Evolutionary conservation across 2,329 filamentous ascomycete species (phyloP).

Genomic region (Penicillium sp.): DNA sequence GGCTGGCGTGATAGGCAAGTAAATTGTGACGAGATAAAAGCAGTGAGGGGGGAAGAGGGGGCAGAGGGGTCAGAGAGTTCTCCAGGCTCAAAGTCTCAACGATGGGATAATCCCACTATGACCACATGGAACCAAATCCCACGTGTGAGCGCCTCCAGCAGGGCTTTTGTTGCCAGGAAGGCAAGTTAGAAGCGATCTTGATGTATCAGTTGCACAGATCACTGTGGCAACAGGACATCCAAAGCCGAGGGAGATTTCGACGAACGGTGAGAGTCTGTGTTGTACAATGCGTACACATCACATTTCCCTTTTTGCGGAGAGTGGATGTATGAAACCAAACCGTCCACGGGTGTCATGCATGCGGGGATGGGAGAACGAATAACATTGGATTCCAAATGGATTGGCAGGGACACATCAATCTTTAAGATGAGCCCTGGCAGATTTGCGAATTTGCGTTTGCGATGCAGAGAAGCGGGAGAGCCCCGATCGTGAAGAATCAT

Average conservation of each 20-base stretch:
- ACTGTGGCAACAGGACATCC: not conserved
- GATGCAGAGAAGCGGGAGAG: not conserved
- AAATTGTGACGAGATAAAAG: not conserved
- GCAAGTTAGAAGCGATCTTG: not conserved
- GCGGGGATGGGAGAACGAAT: slow-evolving; percentile 1
- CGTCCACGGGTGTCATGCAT: not conserved
- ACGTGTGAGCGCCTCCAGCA: not conserved
- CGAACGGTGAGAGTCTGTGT: not conserved
- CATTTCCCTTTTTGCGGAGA: not conserved
- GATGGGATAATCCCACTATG: not conserved
- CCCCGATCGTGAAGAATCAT: slow-evolving; percentile 1
- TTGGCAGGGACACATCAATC: not conserved
- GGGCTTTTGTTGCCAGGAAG: not conserved
- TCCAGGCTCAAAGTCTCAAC: not conserved
- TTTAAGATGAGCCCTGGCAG: not conserved
- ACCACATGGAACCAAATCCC: slow-evolving; percentile 2
- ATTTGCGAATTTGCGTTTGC: not conserved
- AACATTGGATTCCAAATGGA: not conserved
- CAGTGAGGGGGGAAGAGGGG: not conserved
- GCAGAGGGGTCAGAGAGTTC: not conserved
- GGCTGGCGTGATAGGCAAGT: not conserved
- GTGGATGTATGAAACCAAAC: not conserved
- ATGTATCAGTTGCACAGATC: not conserved
- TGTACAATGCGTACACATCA: slow-evolving; percentile 3
- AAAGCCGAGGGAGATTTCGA: not conserved